Conservation (phyloP, 768 basidiomycete species). For the button mushroom (Agaricus bisporus) region DNA sequence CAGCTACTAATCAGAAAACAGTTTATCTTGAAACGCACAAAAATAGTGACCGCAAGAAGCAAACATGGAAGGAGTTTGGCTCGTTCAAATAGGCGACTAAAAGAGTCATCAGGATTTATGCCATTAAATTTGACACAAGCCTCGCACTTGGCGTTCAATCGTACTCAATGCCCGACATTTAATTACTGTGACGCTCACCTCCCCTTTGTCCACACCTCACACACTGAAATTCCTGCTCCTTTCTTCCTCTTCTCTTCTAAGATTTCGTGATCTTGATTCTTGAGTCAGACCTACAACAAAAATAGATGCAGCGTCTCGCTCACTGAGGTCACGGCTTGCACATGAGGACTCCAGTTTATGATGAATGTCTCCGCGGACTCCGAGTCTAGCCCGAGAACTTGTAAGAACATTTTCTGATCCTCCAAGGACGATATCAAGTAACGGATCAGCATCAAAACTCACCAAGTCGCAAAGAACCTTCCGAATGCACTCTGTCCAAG, state of each 20-base stretch:
- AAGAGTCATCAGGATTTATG: too few species aligned
- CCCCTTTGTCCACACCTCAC: not conserved
- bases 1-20: too few species aligned
- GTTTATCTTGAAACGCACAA: too few species aligned
- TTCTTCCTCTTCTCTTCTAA: constrained; percentile 21
- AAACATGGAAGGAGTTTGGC: too few species aligned
- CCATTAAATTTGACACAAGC: too few species aligned
- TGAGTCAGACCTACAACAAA: not conserved
- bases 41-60: too few species aligned
- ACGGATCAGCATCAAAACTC: not conserved
- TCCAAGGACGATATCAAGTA: constrained; percentile 9
- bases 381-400: constrained; percentile 4
- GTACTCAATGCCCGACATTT: not conserved
- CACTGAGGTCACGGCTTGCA: not conserved
- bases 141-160: too few species aligned
- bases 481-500: not conserved
- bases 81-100: too few species aligned
- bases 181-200: too few species aligned
- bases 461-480: not conserved
- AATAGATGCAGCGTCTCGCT: not conserved
- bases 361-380: constrained; percentile 1
- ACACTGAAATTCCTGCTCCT: constrained; percentile 13
- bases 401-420: constrained; percentile 13
- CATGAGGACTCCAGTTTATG: not conserved
- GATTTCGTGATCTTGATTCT: constrained; percentile 8